Conservation (phyloP, 2,329 filamentous ascomycete species). For the Waltergamsia citrina region DNA sequence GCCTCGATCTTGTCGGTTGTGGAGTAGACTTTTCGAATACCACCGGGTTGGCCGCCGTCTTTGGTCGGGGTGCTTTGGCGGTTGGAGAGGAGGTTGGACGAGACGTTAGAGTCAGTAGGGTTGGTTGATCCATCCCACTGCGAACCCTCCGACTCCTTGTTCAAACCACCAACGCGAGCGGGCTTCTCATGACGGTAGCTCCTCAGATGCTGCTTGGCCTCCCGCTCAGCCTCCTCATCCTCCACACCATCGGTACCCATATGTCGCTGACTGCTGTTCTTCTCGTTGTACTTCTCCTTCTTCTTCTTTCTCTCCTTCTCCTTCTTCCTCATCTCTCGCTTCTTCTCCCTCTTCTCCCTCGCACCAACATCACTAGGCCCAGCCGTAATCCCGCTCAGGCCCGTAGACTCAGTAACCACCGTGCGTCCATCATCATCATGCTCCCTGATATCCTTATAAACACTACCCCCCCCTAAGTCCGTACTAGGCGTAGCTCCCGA, state of each 20-base stretch:
- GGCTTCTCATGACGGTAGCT: conserved; percentile 80
- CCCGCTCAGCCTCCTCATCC: conserved; percentile 56
- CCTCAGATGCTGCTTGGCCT: conserved; percentile 60
- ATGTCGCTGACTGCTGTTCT: conserved; percentile 19
- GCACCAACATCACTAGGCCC: conserved; percentile 46
- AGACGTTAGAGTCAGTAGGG: conserved; percentile 57
- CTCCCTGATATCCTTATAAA: conserved; percentile 63
- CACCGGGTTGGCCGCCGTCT: conserved; percentile 22
- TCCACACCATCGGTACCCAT: conserved; percentile 49
- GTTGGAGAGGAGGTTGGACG: conserved; percentile 48
- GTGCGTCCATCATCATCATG: conserved; percentile 33
- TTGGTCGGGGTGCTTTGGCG: conserved; percentile 42
- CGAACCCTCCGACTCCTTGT: conserved; percentile 69
- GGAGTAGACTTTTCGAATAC: conserved; percentile 55
- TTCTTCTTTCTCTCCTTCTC: conserved; percentile 30
- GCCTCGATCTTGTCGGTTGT: conserved; percentile 43
- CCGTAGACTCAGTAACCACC: conserved; percentile 32
- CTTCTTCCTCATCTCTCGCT: conserved; percentile 35
- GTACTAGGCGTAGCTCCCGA: conserved; percentile 76
- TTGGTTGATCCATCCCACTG: conserved; percentile 67
- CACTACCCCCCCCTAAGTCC: conserved; percentile 76
- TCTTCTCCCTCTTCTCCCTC: conserved; percentile 43
- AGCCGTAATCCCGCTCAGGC: conserved; percentile 45
- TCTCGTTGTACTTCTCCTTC: conserved; percentile 16
- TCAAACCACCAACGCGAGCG: conserved; percentile 81